Evolutionary conservation across 495 filamentous ascomycete species (phyloP).

Genomic region (Talaromyces proteolyticus): DNA sequence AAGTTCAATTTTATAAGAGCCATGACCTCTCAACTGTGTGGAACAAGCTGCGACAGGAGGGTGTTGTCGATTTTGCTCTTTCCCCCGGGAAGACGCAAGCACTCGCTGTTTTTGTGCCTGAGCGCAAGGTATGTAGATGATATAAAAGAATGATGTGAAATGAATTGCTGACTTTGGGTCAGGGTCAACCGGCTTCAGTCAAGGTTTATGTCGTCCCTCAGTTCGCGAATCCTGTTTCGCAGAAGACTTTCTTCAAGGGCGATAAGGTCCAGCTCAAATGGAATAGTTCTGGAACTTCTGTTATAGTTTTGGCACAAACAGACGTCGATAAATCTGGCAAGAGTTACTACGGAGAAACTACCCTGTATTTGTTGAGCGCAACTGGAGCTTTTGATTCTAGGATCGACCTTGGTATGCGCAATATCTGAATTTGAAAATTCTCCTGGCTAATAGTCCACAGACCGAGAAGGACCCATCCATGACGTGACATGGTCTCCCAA

Average conservation of each 20-base stretch:
- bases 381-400: conserved; percentile 90
- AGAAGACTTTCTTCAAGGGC: conserved; percentile 98
- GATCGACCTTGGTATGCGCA: conserved; percentile 62
- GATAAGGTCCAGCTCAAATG: conserved; percentile 98
- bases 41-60: conserved; percentile 92
- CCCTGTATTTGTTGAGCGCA: conserved; percentile 88
- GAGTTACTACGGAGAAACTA: conserved; percentile 98
- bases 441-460: conserved; percentile 27
- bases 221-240: conserved; percentile 73
- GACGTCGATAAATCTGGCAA: conserved; percentile 97
- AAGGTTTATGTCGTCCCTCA: conserved; percentile 91
- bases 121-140: conserved; percentile 67
- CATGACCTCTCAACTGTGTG: conserved; percentile 77
- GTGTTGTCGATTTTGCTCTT: conserved; percentile 82
- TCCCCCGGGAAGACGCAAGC: conserved; percentile 83
- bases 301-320: conserved; percentile 95
- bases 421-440: neutral
- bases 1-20: conserved; percentile 94
- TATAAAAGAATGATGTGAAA: neutral
- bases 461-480: conserved; percentile 98
- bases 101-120: conserved; percentile 88
- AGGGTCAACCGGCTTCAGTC: conserved; percentile 88
- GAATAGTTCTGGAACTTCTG: conserved; percentile 82
- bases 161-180: conserved; percentile 6
- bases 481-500: conserved; percentile 98